phyloP scores from a whole-genome alignment of 148 eudicot genomes.

The Drosera capensis region DNA sequence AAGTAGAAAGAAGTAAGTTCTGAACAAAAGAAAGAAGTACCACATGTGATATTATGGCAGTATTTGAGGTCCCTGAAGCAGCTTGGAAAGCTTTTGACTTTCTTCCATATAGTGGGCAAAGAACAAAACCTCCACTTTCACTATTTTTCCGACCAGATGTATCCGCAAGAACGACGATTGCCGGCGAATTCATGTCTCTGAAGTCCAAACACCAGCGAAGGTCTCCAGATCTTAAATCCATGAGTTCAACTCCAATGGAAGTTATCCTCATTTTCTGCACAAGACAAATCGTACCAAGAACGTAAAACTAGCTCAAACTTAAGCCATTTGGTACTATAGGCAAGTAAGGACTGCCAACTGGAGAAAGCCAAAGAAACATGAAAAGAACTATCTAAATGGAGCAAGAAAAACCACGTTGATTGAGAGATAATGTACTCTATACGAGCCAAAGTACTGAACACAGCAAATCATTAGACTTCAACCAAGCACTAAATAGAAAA shows the following conservation, averaged over 20 bases:
- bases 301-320: no score
- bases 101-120: constrained; percentile 89
- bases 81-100: constrained; percentile 98
- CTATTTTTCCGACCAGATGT: constrained; percentile 54
- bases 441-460: no score
- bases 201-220: constrained; percentile 95
- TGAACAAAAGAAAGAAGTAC: constrained; percentile 31
- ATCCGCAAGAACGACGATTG: constrained; percentile 64
- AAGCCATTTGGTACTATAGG: no score
- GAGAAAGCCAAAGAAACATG: no score
- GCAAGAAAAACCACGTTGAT: no score
- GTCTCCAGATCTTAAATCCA: constrained; percentile 74
- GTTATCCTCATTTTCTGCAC: constrained; percentile 84
- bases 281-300: constrained; percentile 6
- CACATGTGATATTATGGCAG: constrained; percentile 58
- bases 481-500: no score
- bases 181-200: constrained; percentile 92
- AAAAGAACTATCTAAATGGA: no score
- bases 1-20: neutral
- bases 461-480: no score
- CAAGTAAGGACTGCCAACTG: no score
- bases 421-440: no score
- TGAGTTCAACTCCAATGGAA: constrained; percentile 74
- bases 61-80: constrained; percentile 64
- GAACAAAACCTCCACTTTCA: constrained; percentile 84